Conservation (phyloP, 139 green algal species). For the Ostreobium quekettii region DNA sequence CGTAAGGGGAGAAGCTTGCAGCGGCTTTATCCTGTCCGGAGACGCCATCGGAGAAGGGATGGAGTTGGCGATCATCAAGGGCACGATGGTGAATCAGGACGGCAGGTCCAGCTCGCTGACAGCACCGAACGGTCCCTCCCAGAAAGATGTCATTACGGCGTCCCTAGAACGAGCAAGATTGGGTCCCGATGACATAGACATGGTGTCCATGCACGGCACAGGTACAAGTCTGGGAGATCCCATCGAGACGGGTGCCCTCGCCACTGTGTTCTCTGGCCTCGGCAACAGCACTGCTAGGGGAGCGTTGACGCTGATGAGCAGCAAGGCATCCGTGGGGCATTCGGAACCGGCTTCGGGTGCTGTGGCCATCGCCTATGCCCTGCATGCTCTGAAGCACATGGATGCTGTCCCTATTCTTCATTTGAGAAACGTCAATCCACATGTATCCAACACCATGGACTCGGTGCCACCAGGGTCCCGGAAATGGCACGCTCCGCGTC, state of each 20-base stretch:
- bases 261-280: conserved; percentile 20
- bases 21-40: conserved; percentile 22
- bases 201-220: conserved; percentile 58
- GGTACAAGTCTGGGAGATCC: conserved; percentile 76
- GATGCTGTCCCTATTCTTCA: conserved; percentile 43
- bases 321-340: conserved; percentile 73
- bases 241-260: conserved; percentile 70
- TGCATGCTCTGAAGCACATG: conserved; percentile 6
- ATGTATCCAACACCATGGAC: conserved; percentile 31
- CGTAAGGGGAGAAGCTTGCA: conserved; percentile 55
- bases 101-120: conserved; percentile 75
- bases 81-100: conserved; percentile 65
- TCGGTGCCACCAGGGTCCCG: neutral
- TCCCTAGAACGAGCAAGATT: conserved; percentile 39
- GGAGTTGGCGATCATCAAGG: conserved; percentile 25
- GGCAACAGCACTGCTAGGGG: neutral
- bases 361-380: conserved; percentile 44
- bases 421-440: conserved; percentile 52
- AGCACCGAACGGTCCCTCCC: conserved; percentile 74
- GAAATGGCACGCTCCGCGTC: neutral
- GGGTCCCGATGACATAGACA: neutral
- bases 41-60: neutral
- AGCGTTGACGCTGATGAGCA: conserved; percentile 43
- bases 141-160: conserved; percentile 60
- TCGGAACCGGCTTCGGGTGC: conserved; percentile 74